Conservation (phyloP, 352 stramenopile species). For the Phytophthora chlamydospora region DNA sequence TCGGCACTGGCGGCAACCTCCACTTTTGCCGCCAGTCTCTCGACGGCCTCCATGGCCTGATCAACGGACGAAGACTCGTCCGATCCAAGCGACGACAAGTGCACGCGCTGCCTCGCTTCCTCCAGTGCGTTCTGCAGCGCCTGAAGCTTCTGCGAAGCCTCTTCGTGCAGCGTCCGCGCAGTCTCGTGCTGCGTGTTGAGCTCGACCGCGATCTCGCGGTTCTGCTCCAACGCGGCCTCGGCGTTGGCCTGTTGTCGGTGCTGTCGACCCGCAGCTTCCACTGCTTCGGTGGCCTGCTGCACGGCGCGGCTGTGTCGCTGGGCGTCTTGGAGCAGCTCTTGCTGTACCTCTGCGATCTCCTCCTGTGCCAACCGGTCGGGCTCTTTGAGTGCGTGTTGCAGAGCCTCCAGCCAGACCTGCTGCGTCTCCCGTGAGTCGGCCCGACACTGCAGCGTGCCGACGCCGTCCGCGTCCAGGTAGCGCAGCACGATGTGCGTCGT, state of each 20-base stretch:
- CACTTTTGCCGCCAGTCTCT: constrained; percentile 57
- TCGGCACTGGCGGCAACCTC: constrained; percentile 59
- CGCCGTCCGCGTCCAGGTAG: constrained; percentile 41
- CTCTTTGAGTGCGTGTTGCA: constrained; percentile 74
- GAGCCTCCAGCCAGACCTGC: constrained; percentile 55
- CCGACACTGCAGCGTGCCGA: constrained; percentile 53
- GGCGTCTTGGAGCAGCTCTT: constrained; percentile 47
- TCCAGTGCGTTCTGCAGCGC: constrained; percentile 40
- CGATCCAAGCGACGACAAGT: constrained; percentile 33
- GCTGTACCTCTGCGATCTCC: constrained; percentile 76
- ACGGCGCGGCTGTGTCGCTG: constrained; percentile 51
- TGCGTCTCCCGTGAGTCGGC: constrained; percentile 65
- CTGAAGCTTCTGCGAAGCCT: constrained; percentile 32
- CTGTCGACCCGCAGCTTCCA: constrained; percentile 40
- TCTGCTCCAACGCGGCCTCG: constrained; percentile 44
- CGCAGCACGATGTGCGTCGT: constrained; percentile 28
- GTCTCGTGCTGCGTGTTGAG: constrained; percentile 44
- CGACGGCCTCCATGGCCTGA: constrained; percentile 37
- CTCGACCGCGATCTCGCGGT: constrained; percentile 24
- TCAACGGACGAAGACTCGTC: constrained; percentile 20
- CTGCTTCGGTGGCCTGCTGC: constrained; percentile 51
- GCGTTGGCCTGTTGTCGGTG: constrained; percentile 35
- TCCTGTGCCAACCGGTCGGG: constrained; percentile 74
- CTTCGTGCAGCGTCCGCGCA: constrained; percentile 28
- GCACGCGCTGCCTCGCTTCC: constrained; percentile 38